phyloP scores from a whole-genome alignment of 2,329 filamentous ascomycete species.

The Metarhizium rileyi region DNA sequence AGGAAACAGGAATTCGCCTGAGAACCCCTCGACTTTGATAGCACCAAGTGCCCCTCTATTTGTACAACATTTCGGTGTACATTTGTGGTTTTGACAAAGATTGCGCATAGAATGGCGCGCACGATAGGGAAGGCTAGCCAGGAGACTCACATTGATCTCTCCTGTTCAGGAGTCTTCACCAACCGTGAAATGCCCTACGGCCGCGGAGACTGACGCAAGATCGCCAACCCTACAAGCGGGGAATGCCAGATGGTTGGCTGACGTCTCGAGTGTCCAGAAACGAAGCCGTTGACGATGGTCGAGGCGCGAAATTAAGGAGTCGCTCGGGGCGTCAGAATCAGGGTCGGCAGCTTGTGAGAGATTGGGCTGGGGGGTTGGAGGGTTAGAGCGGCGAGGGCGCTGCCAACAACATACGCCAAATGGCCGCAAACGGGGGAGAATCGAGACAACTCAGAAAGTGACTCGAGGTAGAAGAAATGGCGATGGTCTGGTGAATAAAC shows the following conservation, averaged over 20 bases:
- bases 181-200: slow-evolving; percentile 15
- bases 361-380: slow-evolving; percentile 2
- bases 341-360: not conserved
- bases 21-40: not conserved
- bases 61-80: not conserved
- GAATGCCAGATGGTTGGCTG: slow-evolving; percentile 1
- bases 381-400: slow-evolving; percentile 2
- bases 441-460: slow-evolving; percentile 5
- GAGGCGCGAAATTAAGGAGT: slow-evolving; percentile 8
- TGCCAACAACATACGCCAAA: slow-evolving; percentile 4
- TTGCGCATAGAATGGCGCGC: not conserved
- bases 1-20: not conserved
- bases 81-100: slow-evolving; percentile 10
- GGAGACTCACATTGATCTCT: slow-evolving; percentile 10
- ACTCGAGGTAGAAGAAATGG: not conserved
- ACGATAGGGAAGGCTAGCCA: slow-evolving; percentile 7
- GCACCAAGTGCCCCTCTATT: not conserved
- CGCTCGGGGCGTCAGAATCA: not conserved
- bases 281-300: slow-evolving; percentile 4
- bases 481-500: slow-evolving; percentile 8
- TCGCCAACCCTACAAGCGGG: slow-evolving; percentile 17
- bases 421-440: slow-evolving; percentile 8
- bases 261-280: not conserved
- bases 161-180: slow-evolving; percentile 15
- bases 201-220: slow-evolving; percentile 15